Base-by-base conservation (phyloP, 2,329 filamentous ascomycete genomes). In the Claviceps quebecensis region DNA sequence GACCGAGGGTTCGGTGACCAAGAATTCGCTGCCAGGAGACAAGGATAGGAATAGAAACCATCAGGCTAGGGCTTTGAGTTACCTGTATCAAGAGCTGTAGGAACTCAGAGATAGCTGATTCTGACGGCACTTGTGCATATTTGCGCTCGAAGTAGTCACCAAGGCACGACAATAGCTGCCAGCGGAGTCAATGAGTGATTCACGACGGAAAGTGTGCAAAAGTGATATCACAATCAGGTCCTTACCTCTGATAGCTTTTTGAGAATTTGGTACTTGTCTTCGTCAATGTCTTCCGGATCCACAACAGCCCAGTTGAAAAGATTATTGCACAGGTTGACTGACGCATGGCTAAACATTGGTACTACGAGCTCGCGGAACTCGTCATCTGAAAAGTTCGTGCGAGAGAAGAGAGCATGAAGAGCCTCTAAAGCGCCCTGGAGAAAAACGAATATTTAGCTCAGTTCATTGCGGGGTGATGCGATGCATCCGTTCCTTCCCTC, bases 241-340 rank as follows among this genome's bases (percentile, higher is more conserved):
- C 69, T 57, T 74, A 89, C 86, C 78, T 98, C 93, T 1, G 90
- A 89, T 46, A 97, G 80, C 67, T 95, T 96, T 71, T 97, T 97
- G 41, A 87, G 82, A 58, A 96, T 81, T 51, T 87, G 81, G 64
- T 98, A 97, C 63, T 89, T 94, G 61, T 89, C 84, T 61, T 95
- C 88, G 57, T 96, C 87, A 53, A 95, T 81, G 59, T 95, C 84
- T 53, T 87, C 79, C 3, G 87, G 78, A 56, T 89, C 84, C 44
- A 91, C 83, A 11, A 81, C 69, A 4, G 87, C 87, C 86, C 87
- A 93, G 55, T 84, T 80, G 60, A 87, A 89, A 13, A 95, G 74
- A 53, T 82, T 78, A 55, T 77, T 79, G 58, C 90, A 80, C 7
- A 94, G 74, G 39, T 77, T 74, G 43, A 95, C 77, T 55, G 83